Base-by-base conservation (phyloP, 495 filamentous ascomycete species). In the Thermochaetoides thermophila region DNA sequence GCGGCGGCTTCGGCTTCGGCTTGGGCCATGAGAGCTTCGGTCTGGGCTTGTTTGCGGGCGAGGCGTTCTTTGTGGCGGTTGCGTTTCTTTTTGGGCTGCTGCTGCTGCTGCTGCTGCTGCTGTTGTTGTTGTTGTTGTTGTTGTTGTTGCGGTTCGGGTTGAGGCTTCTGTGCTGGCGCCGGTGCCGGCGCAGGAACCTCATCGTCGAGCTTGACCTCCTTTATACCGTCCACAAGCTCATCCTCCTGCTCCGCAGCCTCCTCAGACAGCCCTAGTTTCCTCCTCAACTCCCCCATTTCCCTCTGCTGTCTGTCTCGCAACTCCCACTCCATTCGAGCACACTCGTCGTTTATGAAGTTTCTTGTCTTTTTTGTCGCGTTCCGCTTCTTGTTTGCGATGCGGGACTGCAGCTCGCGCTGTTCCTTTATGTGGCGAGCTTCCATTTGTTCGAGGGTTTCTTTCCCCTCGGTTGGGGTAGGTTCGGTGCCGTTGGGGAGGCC, bases 321-420 rank as follows among this genome's bases (percentile, higher is more conserved):
- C 20, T 78, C 63, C 13, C 60, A 52, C 55, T 87, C 81, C 35
- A 87, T 65, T 35, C 68, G 60, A 18, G 75, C 76, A 53, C 84
- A 89, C 58, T 91, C 81, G 40, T 84, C 74, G 45, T 81, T 85
- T 43, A 96, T 67, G 25, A 77, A 78, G 56, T 84, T 91, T 19
- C 89, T 73, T 11, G 84, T 95, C 68, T 94, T 96, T 60, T 95
- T 97, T 23, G 79, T 89, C 17, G 89, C 85, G 34, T 75, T 70
- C 60, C 93, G 95, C 63, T 93, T 95, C 62, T 93, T 94, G 60
- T 82, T 84, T 5, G 82, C 94, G 41, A 89, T 76, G 16, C 76
- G 73, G 22, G 69, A 62, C 59, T 86, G 80, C 14, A 97, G 67
- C 25, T 97, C 87, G 35, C 74, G 76, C 49, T 77, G 74, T 56